phyloP scores from a whole-genome alignment of 139 green algal species.

The Chlamydomonas schloesseri region DNA sequence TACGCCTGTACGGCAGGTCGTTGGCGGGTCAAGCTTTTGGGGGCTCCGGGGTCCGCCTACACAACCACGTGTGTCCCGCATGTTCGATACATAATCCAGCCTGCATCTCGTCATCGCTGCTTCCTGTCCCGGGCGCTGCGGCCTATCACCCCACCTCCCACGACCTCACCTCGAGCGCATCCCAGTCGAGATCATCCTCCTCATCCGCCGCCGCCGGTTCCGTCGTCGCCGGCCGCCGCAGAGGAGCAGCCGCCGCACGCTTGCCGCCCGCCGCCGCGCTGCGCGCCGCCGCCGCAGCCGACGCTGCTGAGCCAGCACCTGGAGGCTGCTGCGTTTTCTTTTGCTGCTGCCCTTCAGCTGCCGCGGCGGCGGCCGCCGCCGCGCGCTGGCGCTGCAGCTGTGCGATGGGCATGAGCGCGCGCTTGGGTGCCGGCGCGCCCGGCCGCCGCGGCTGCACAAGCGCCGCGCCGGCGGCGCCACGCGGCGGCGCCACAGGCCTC shows the following conservation, averaged over 20 bases:
- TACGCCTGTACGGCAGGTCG: slow-evolving; percentile 7
- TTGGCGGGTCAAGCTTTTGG: too few relatives aligned
- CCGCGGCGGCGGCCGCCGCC: background rate
- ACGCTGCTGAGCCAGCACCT: too few relatives aligned
- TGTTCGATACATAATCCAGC: too few relatives aligned
- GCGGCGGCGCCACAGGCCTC: background rate
- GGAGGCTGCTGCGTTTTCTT: too few relatives aligned
- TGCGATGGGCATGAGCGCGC: slow-evolving; percentile 33
- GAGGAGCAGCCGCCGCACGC: background rate
- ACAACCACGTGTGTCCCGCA: too few relatives aligned
- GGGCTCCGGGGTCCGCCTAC: too few relatives aligned
- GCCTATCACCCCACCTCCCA: background rate
- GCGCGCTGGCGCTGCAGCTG: slow-evolving; percentile 29
- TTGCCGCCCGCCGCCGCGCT: background rate
- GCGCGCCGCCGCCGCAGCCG: background rate
- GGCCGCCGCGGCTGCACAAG: background rate
- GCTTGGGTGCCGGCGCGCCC: slow-evolving; percentile 13
- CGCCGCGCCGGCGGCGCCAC: background rate
- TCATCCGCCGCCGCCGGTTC: background rate
- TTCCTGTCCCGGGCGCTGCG: too few relatives aligned
- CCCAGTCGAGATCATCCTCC: slow-evolving; percentile 48
- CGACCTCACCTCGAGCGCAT: slow-evolving; percentile 37
- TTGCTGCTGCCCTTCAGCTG: background rate
- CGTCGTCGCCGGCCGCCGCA: background rate
- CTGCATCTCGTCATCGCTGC: too few relatives aligned